Evolutionary conservation across 1,139 yeast genomes (phyloP).

Genomic region (Candida sojae): DNA sequence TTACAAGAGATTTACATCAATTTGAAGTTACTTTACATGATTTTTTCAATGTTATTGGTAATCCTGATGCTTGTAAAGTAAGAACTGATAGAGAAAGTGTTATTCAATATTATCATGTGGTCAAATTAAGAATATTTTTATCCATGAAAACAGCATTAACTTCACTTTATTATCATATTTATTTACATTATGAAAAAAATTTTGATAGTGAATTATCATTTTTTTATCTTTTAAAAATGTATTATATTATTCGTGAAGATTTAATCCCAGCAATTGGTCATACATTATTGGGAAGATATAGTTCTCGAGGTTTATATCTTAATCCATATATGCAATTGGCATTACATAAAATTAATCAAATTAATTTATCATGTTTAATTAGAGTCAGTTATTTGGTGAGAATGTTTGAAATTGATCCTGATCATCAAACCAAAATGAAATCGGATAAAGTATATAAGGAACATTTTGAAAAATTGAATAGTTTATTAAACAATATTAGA

Average conservation of each 20-base stretch:
- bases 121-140: conserved; percentile 20
- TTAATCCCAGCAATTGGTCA: conserved; percentile 44
- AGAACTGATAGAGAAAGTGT: conserved; percentile 11
- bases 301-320: conserved; percentile 39
- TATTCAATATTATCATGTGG: conserved; percentile 5
- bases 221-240: conserved; percentile 37
- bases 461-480: conserved; percentile 25
- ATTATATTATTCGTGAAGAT: conserved; percentile 30
- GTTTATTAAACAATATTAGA: conserved; percentile 32
- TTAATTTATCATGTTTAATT: conserved; percentile 32
- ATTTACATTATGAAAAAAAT: conserved; percentile 39
- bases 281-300: conserved; percentile 29
- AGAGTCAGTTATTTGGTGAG: conserved; percentile 27
- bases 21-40: conserved; percentile 21
- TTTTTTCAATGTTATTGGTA: conserved; percentile 16
- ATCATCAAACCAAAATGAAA: conserved; percentile 20
- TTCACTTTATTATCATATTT: conserved; percentile 40
- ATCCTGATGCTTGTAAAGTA: conserved; percentile 25
- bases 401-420: conserved; percentile 16
- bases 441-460: conserved; percentile 19
- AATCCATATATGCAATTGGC: conserved; percentile 43
- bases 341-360: conserved; percentile 40
- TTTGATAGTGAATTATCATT: conserved; percentile 25
- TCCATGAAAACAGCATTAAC: conserved; percentile 32
- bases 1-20: conserved; percentile 21